These are phyloP conservation scores for Lasiodiplodia hormozganensis DNA, from an alignment of 2,329 filamentous ascomycete genomes.

Conservation along the genomic window DNA sequence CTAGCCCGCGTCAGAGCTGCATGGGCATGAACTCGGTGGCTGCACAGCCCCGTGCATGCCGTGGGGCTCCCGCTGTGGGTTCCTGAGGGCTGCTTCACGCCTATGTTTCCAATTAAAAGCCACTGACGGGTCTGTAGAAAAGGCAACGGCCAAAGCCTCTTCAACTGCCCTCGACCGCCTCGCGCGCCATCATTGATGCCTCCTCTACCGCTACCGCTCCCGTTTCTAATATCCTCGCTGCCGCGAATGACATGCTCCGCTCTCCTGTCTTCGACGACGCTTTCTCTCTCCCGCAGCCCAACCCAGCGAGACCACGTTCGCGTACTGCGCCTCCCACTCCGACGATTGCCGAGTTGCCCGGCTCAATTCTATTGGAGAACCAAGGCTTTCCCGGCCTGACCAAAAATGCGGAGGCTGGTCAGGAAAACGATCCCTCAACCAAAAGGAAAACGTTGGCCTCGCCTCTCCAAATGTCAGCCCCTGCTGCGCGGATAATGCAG, in stretches of 20 bases:
- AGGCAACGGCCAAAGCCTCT: conserved; percentile 22
- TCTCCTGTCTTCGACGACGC: conserved; percentile 49
- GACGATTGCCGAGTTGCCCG: conserved; percentile 35
- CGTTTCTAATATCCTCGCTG: conserved; percentile 46
- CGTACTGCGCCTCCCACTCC: conserved; percentile 50
- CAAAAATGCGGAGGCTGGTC: conserved; percentile 30
- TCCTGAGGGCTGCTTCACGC: background rate
- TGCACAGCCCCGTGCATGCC: conserved; percentile 2
- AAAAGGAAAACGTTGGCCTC: background rate
- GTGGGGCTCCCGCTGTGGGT: background rate
- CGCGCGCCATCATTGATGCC: conserved; percentile 4
- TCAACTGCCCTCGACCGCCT: background rate
- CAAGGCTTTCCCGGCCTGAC: conserved; percentile 35
- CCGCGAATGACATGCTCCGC: conserved; percentile 51
- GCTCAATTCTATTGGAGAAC: conserved; percentile 40
- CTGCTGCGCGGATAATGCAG: background rate
- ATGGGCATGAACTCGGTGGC: background rate
- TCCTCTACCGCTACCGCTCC: conserved; percentile 39
- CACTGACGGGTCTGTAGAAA: conserved; percentile 26
- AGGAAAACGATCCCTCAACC: background rate
- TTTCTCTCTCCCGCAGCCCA: conserved; percentile 19
- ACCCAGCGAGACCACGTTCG: conserved; percentile 45
- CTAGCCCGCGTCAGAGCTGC: background rate
- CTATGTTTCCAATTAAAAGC: conserved; percentile 12
- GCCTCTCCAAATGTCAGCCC: background rate